These are phyloP conservation scores for Ettlia oleoabundans DNA, from an alignment of 139 green algal species.

Conservation along the genomic window DNA sequence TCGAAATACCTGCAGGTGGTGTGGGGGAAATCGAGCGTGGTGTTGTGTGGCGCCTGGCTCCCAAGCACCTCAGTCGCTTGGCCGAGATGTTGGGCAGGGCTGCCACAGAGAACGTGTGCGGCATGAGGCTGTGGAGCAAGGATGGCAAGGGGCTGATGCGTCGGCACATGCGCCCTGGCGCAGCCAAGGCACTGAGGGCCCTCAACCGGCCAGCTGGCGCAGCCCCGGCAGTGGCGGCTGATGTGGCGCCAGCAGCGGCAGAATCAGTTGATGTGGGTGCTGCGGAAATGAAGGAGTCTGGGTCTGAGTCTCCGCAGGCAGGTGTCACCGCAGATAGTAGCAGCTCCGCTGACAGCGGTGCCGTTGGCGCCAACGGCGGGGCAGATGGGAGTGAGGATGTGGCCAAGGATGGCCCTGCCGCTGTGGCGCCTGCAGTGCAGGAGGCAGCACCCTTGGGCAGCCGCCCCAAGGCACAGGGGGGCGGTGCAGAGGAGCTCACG, in stretches of 20 bases:
- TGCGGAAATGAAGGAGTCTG: neutral
- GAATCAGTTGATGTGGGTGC: neutral
- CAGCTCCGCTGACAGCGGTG: no score
- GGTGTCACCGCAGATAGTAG: no score
- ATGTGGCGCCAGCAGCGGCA: neutral
- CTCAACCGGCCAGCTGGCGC: neutral
- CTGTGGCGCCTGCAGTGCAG: no score
- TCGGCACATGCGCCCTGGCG: neutral
- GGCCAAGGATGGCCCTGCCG: no score
- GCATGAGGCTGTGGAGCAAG: neutral
- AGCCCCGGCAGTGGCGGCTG: neutral
- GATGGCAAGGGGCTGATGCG: neutral
- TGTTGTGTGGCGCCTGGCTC: neutral
- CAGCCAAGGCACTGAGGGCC: neutral
- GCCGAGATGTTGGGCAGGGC: neutral
- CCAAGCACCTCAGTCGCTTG: neutral
- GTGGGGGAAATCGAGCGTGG: no score
- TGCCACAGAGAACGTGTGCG: neutral
- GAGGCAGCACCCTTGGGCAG: no score
- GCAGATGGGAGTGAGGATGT: no score
- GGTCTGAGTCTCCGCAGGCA: neutral
- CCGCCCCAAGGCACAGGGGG: no score
- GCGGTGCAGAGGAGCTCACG: no score
- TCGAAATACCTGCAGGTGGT: neutral
- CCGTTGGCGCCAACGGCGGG: no score